A percentile compares a stretch with the other conserved stretches of the same genome.
These are phyloP conservation scores for Uronychia setigera DNA, from an alignment of 73 alveolate species.

Conservation along the genomic window DNA sequence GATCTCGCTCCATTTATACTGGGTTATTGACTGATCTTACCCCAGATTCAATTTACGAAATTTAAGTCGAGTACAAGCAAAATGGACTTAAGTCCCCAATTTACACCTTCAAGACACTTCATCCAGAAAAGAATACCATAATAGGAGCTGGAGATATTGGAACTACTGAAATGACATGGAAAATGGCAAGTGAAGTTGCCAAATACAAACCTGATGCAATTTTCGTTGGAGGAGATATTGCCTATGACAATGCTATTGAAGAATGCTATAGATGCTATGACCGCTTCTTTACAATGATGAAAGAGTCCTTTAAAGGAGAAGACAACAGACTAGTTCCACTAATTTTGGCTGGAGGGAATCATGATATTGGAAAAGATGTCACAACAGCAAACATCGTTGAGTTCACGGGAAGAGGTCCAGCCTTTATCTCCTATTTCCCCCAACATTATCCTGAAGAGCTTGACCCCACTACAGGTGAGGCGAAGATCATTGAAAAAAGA, in stretches of 20 bases:
- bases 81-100: not conserved
- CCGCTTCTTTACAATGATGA: conserved; percentile 23
- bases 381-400: not conserved
- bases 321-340: conserved; percentile 39
- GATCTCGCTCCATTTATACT: no score
- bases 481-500: not conserved
- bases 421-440: conserved; percentile 42
- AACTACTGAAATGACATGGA: not conserved
- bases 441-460: conserved; percentile 24
- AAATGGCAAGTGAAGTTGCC: conserved; percentile 12
- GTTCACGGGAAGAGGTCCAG: conserved; percentile 21
- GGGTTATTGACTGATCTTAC: not conserved
- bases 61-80: not conserved
- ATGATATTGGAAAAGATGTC: conserved; percentile 47
- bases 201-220: conserved; percentile 33
- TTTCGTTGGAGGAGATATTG: conserved; percentile 64
- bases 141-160: conserved; percentile 39
- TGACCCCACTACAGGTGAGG: conserved; percentile 11
- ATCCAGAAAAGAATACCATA: not conserved
- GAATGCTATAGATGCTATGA: conserved; percentile 50
- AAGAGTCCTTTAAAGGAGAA: not conserved
- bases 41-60: not conserved
- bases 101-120: conserved; percentile 5
- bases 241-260: conserved; percentile 46
- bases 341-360: conserved; percentile 55